Evolutionary conservation across 2,329 filamentous ascomycete species (phyloP).

Genomic region (Pseudohalonectria lignicola): DNA sequence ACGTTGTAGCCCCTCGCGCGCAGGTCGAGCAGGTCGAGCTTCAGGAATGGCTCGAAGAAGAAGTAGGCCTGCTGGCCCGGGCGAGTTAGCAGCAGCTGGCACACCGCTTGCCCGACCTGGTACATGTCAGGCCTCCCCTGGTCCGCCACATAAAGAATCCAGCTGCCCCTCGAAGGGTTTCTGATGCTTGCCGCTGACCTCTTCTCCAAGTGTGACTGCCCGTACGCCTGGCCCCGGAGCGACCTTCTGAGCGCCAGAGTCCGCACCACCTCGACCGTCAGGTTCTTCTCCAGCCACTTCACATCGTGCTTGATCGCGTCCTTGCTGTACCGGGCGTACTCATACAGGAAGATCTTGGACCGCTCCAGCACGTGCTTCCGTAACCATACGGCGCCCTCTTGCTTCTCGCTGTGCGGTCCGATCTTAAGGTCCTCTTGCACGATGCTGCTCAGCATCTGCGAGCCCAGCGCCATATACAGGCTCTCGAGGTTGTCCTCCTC

Average conservation of each 20-base stretch:
- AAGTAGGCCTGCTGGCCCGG: slow-evolving; percentile 84
- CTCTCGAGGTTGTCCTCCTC: slow-evolving; percentile 79
- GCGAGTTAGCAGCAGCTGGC: slow-evolving; percentile 66
- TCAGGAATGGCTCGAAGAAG: slow-evolving; percentile 84
- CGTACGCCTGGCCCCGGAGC: slow-evolving; percentile 54
- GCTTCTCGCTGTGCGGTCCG: slow-evolving; percentile 54
- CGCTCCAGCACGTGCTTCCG: slow-evolving; percentile 79
- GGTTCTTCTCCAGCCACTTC: slow-evolving; percentile 81
- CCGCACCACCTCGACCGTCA: slow-evolving; percentile 67
- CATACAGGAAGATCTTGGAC: slow-evolving; percentile 81
- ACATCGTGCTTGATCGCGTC: slow-evolving; percentile 78
- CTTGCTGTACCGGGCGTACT: slow-evolving; percentile 54
- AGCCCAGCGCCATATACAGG: slow-evolving; percentile 76
- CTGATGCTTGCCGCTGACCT: slow-evolving; percentile 54
- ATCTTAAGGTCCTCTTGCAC: slow-evolving; percentile 71
- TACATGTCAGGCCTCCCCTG: slow-evolving; percentile 64
- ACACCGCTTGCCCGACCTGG: slow-evolving; percentile 81
- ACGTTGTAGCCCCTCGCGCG: slow-evolving; percentile 91
- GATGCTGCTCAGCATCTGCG: slow-evolving; percentile 61
- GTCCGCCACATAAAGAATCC: slow-evolving; percentile 63
- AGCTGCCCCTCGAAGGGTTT: slow-evolving; percentile 33
- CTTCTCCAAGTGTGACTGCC: slow-evolving; percentile 61
- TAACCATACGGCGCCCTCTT: slow-evolving; percentile 56
- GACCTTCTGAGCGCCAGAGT: slow-evolving; percentile 67
- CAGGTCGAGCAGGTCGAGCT: slow-evolving; percentile 70